Evolutionary conservation across 192 early-diverging fungal species (phyloP).

Genomic region (Neocallimastix lanati): DNA sequence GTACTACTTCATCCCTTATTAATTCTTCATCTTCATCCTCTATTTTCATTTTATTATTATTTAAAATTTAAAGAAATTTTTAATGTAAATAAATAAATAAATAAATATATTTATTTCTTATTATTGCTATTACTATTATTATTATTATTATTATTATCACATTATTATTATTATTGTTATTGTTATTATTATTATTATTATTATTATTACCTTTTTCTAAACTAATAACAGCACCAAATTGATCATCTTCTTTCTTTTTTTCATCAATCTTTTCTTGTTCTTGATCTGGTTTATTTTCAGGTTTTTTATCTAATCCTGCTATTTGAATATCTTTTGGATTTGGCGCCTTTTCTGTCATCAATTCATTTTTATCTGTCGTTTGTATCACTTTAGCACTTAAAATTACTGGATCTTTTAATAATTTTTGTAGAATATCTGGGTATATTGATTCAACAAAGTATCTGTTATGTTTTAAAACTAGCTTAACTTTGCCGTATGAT

Average conservation of each 20-base stretch:
- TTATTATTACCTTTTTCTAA: constrained; percentile 16
- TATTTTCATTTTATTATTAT: no score
- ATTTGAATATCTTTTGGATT: not conserved
- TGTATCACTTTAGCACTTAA: not conserved
- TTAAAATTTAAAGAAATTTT: no score
- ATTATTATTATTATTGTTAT: no score
- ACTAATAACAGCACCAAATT: constrained; percentile 34
- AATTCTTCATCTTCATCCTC: constrained; percentile 25
- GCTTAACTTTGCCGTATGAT: constrained; percentile 88
- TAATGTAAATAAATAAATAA: no score
- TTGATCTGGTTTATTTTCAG: not conserved
- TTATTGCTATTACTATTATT: no score
- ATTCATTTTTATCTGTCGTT: not conserved
- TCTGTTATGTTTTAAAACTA: constrained; percentile 84
- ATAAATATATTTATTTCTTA: no score
- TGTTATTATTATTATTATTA: no score
- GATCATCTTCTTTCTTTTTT: constrained; percentile 2
- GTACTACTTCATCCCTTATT: constrained; percentile 10
- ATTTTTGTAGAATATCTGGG: constrained; percentile 53
- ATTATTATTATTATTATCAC: no score
- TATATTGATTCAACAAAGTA: constrained; percentile 86
- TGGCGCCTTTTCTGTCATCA: constrained; percentile 4
- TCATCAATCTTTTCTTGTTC: not conserved
- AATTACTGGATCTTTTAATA: constrained; percentile 44
- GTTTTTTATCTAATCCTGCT: not conserved